Base-by-base conservation (phyloP, 768 basidiomycete species). In the Mycena rosella region DNA sequence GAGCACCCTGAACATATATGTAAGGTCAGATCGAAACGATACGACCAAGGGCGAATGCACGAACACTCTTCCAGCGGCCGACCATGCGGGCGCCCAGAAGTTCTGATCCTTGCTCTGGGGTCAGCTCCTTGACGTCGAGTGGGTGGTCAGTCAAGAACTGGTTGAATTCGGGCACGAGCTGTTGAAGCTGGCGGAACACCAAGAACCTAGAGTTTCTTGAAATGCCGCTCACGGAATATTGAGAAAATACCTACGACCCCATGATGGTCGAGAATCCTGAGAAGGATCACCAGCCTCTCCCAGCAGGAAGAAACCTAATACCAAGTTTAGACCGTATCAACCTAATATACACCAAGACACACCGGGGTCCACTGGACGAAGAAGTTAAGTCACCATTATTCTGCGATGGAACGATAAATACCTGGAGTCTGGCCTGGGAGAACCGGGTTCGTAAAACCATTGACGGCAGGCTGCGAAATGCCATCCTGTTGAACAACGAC, bases 41-140 rank as follows among this genome's bases (percentile, higher is more conserved):
- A n/a, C n/a, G n/a, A n/a, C n/a, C n/a, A n/a, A n/a, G 3, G 47
- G 44, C 15, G 30, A 36, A 22, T 34, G 5, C 17, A 69, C 73
- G 40, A 68, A 76, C 77, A 57, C 74, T 77, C 62, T 77, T 78
- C 78, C 77, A 81, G 2, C 80, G 72, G 2, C 80, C 80, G 17
- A 80, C 68, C 71, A 81, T 75, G 42, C 79, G 73, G 20, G 79
- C 80, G 44, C 76, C 78, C 7, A 75, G 68, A 47, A 78, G 74
- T 20, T 72, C 77, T 24, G 74, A 69, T 27, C 77, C 74, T 60
- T 78, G 55, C 32, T 72, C 67, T 17, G 58, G 62, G 15, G 65
- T 77, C 44, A 76, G 56, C 2, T 47, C 49, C 4, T 44, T 52
- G 11, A 57, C 61, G 26, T 66, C 65, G 14, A 76, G 67, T 15